These are phyloP conservation scores for Globisporangium middletonii DNA, from an alignment of 352 stramenopile genomes.

Conservation along the genomic window DNA sequence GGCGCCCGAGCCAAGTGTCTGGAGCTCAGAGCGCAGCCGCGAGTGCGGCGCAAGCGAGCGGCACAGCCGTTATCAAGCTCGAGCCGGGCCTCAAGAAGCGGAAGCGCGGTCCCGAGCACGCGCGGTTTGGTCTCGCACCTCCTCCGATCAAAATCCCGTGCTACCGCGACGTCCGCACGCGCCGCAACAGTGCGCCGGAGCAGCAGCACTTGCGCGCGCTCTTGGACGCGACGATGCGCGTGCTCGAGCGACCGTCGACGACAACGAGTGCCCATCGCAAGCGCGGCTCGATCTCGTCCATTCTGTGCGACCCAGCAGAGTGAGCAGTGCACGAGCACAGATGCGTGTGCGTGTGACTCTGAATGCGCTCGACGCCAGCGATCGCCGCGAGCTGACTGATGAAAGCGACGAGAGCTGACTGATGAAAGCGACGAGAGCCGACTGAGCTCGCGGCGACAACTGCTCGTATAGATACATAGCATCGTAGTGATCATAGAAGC, in stretches of 20 bases:
- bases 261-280: conserved; percentile 53
- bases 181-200: conserved; percentile 42
- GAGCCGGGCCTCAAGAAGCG: not conserved
- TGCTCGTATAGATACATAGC: too few species aligned
- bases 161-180: conserved; percentile 22
- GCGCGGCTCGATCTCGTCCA: conserved; percentile 65
- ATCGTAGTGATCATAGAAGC: too few species aligned
- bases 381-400: too few species aligned
- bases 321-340: conserved; percentile 11
- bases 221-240: conserved; percentile 12
- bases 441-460: too few species aligned
- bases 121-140: conserved; percentile 11
- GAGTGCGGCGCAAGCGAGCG: not conserved
- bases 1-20: too few species aligned
- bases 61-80: too few species aligned
- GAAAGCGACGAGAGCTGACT: too few species aligned
- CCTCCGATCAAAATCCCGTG: conserved; percentile 66
- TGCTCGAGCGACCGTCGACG: conserved; percentile 31
- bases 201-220: conserved; percentile 9
- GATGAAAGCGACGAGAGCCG: too few species aligned
- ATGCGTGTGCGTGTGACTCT: too few species aligned
- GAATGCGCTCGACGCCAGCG: too few species aligned
- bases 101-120: not conserved
- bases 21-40: not conserved
- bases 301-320: conserved; percentile 49